Evolutionary conservation across 73 alveolate species (phyloP).

Genomic region (Paramecium biaurelia): DNA sequence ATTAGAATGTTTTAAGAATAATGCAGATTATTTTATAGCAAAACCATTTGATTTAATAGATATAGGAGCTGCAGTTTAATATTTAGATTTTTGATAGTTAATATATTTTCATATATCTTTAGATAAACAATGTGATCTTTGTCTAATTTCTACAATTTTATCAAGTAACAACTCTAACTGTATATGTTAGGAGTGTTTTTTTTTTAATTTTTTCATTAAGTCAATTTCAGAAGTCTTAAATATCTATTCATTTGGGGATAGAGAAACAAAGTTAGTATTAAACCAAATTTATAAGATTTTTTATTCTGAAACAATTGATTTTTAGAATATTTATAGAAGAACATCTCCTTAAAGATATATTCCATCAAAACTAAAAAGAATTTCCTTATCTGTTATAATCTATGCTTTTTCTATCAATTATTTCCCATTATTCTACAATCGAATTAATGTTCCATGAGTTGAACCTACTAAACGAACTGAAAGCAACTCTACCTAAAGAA

Average conservation of each 20-base stretch:
- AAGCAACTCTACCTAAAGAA: neutral
- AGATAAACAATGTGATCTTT: neutral
- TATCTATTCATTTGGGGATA: neutral
- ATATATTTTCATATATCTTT: neutral
- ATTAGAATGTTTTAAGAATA: conserved; percentile 7
- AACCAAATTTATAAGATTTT: conserved; percentile 55
- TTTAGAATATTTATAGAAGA: conserved; percentile 6
- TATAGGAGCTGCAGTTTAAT: conserved; percentile 41
- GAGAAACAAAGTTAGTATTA: conserved; percentile 23
- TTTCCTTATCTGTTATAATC: neutral
- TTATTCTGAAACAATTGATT: conserved; percentile 14
- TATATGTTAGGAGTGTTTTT: neutral
- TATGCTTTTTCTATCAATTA: neutral
- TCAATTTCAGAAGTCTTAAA: neutral
- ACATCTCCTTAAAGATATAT: conserved; percentile 41
- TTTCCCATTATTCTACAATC: neutral
- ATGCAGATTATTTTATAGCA: neutral
- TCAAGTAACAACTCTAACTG: neutral
- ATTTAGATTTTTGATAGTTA: conserved; percentile 23
- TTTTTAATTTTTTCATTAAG: neutral
- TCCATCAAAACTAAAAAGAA: neutral
- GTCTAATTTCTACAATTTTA: neutral
- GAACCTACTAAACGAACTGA: conserved; percentile 17
- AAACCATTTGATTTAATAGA: conserved; percentile 43
- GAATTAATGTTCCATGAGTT: conserved; percentile 2